Percentiles rank a stretch among this genome's conserved stretches.
Evolutionary conservation across 441 rosid genomes (phyloP).

Genomic region (Populus hybrid): DNA sequence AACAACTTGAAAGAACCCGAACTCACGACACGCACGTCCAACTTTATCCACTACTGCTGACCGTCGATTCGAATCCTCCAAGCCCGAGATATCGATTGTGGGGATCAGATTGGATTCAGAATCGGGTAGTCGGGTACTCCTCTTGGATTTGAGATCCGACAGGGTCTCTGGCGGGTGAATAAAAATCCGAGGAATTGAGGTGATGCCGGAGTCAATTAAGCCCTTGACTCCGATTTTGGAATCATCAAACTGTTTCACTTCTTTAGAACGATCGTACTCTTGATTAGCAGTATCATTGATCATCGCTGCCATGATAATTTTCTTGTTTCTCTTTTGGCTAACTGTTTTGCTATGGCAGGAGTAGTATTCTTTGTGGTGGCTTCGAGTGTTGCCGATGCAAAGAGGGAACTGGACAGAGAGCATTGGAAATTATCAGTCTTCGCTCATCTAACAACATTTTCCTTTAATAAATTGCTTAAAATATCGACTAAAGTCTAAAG

Average conservation of each 20-base stretch:
- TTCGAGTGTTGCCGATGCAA: background rate
- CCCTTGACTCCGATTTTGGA: conserved; percentile 30
- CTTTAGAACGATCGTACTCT: conserved; percentile 12
- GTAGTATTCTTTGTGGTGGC: background rate
- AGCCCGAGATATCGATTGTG: conserved; percentile 41
- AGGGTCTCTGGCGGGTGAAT: conserved; percentile 16
- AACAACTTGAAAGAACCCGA: conserved; percentile 62
- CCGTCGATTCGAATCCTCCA: conserved; percentile 5
- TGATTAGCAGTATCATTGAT: background rate
- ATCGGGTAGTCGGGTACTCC: background rate
- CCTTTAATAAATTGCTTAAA: background rate
- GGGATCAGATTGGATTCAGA: conserved; percentile 25
- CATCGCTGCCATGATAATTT: background rate
- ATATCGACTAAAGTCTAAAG: background rate
- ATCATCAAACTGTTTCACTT: conserved; percentile 22
- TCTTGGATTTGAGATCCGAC: conserved; percentile 3
- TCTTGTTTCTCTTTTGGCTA: background rate
- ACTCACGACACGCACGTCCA: conserved; percentile 25
- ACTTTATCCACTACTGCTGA: conserved; percentile 28
- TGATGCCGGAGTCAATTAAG: conserved; percentile 24
- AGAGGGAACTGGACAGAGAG: background rate
- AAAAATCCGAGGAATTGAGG: conserved; percentile 19
- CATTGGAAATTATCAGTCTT: background rate
- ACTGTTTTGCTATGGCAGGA: background rate
- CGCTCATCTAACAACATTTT: no score